These are phyloP conservation scores for Acanthamoeba healyi DNA, from an alignment of 208 protist species.

Conservation along the genomic window DNA sequence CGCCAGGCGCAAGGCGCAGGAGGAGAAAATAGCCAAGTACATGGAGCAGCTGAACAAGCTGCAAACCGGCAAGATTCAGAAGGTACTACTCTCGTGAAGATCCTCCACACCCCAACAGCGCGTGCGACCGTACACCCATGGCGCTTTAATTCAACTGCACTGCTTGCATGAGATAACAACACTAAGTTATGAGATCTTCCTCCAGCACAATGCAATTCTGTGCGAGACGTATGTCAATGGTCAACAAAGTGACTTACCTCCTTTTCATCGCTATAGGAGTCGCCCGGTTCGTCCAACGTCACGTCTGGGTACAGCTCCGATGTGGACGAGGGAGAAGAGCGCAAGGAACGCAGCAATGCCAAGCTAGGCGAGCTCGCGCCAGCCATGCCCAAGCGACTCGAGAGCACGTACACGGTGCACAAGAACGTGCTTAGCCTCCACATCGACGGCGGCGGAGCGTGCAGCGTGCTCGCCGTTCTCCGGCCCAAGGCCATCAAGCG, in stretches of 20 bases:
- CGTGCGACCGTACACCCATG: no score
- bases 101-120: no score
- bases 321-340: background rate
- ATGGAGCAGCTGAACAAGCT: constrained; percentile 55
- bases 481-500: background rate
- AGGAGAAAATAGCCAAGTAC: constrained; percentile 78
- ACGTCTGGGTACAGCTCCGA: constrained; percentile 25
- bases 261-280: no score
- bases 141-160: no score
- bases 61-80: constrained; percentile 27
- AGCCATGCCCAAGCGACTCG: no score
- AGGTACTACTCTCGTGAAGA: background rate
- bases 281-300: constrained; percentile 32
- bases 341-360: background rate
- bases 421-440: constrained; percentile 5
- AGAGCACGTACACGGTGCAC: background rate
- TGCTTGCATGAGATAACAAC: no score
- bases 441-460: constrained; percentile 1
- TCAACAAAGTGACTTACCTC: no score
- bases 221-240: no score
- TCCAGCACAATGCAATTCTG: no score
- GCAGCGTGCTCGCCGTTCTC: constrained; percentile 11
- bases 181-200: no score
- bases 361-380: no score
- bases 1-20: constrained; percentile 78